Evolutionary conservation across 345 rosid genomes (phyloP).

Genomic region (Xanthoceras sorbifolium): DNA sequence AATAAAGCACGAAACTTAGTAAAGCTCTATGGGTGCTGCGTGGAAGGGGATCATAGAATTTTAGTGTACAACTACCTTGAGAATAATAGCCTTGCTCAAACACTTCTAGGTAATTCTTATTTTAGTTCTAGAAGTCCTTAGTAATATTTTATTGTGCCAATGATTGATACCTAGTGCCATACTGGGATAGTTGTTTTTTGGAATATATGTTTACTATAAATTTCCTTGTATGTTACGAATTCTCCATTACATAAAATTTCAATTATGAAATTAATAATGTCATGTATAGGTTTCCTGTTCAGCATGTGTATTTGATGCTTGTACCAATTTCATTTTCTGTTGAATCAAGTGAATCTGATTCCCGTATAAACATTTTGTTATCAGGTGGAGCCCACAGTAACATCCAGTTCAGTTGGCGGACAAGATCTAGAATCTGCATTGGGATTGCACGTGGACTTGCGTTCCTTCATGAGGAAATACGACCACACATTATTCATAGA

Average conservation of each 20-base stretch:
- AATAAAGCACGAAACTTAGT: conserved; percentile 86
- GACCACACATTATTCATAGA: conserved; percentile 79
- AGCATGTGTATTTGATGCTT: neutral
- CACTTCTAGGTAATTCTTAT: conserved; percentile 69
- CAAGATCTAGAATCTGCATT: conserved; percentile 65
- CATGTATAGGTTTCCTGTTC: neutral
- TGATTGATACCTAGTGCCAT: neutral
- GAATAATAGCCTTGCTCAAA: conserved; percentile 84
- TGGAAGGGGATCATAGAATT: conserved; percentile 76
- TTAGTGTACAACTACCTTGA: conserved; percentile 89
- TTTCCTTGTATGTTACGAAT: neutral
- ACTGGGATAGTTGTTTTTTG: neutral
- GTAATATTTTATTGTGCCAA: conserved; percentile 5
- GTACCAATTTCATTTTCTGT: conserved; percentile 1
- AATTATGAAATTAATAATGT: neutral
- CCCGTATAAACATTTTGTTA: conserved; percentile 19
- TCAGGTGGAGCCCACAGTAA: conserved; percentile 57
- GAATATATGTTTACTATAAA: neutral
- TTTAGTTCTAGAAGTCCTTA: conserved; percentile 7
- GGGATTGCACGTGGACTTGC: conserved; percentile 88
- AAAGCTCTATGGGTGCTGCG: conserved; percentile 88
- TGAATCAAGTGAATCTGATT: conserved; percentile 10
- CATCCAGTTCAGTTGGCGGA: conserved; percentile 77
- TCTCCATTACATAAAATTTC: neutral
- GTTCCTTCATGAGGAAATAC: conserved; percentile 85